Evolutionary conservation across 345 rosid genomes (phyloP), one percentile per base, ranked within the genome.

Genomic region (Eucalyptus sp.): DNA sequence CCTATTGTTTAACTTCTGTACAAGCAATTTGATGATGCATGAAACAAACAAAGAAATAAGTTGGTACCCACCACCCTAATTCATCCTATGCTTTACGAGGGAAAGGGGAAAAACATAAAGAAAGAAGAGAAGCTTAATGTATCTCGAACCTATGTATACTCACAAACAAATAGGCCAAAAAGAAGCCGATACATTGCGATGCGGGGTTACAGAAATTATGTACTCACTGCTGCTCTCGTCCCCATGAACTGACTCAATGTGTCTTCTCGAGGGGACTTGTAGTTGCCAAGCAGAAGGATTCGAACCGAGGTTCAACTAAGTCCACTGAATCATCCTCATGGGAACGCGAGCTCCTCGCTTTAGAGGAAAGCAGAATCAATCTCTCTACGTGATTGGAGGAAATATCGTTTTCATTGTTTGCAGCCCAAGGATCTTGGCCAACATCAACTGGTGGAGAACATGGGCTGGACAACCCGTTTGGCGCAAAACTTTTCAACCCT

Each of bases 231-330:
- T 41, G 84, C 84, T 76, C 48, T 76, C 29, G 22, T 76, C 84
- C 84, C 84, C 84, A 41, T 76, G 84, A 41, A 41, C 29, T 11
- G 15, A 76, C 48, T 76, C 84, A 76, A 10, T 76, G 48, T 6
- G 84, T 13, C 84, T 76, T 41, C 84, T 76, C 48, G 22, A 41
- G 9, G 48, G 62, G 94, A 93, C 89, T 92, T 92, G 25, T 90
- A 88, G 91, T 94, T 62, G 88, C 94, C 91, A 96, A 20, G 91
- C 93, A 89, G 89, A 98, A 98, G 27, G 99, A 95, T 88, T 98
- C 99, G 44, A 96, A 93, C 68, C 98, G 95, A 50, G 99, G 99
- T 92, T 97, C 98, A 25, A 94, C 94, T 87, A 98, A 87, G 93
- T 98, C 99, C 83, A 98, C 96, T 41, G 91, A 44, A 89, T 98